A percentile compares a stretch with the other conserved stretches of the same genome.
Conservation (phyloP, 2,329 filamentous ascomycete species). For the Pseudonectria foliicola region DNA sequence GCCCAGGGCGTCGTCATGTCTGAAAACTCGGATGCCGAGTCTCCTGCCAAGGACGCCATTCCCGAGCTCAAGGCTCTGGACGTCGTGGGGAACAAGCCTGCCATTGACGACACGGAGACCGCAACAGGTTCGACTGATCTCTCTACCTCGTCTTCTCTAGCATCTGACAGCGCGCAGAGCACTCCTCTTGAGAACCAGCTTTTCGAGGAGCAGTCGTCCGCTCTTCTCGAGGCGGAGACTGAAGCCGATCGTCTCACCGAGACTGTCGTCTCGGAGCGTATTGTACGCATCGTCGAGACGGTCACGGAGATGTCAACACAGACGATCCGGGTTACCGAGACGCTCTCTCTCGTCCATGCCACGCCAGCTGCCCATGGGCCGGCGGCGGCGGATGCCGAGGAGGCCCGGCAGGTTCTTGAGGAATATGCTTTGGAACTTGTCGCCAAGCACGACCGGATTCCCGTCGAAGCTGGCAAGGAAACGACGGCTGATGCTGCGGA, state of each 20-base stretch:
- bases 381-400: slow-evolving; percentile 5
- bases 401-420: not conserved
- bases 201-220: slow-evolving; percentile 1
- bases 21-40: no score
- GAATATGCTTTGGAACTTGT: no score
- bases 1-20: no score
- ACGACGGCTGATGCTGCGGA: not conserved
- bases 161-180: slow-evolving; percentile 3
- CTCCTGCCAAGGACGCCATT: no score
- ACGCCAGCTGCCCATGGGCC: slow-evolving; percentile 7
- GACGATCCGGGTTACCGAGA: slow-evolving; percentile 22
- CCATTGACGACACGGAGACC: not conserved
- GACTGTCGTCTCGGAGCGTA: slow-evolving; percentile 14
- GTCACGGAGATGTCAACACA: slow-evolving; percentile 28
- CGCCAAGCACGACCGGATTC: no score
- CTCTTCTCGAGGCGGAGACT: slow-evolving; percentile 7
- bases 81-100: not conserved
- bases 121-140: slow-evolving; percentile 12
- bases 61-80: no score
- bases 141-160: slow-evolving; percentile 15
- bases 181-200: not conserved
- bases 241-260: no score
- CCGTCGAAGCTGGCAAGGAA: no score
- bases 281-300: slow-evolving; percentile 30
- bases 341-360: slow-evolving; percentile 21